phyloP scores from a whole-genome alignment of 129 eudicot genomes.

The Mikania micrantha region DNA sequence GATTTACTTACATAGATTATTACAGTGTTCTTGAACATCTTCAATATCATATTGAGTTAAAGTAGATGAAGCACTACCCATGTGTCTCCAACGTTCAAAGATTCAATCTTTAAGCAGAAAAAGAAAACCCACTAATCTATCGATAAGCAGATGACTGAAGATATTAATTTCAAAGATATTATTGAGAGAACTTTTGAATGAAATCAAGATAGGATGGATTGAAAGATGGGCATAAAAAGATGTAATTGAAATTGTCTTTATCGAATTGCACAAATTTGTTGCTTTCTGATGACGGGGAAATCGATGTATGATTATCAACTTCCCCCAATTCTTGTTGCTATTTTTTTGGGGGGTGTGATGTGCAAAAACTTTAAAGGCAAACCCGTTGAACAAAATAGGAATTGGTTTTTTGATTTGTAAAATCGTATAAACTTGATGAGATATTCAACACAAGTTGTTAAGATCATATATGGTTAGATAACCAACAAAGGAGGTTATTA shows the following conservation, averaged over 20 bases:
- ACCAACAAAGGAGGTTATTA: too few species aligned
- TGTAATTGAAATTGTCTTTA: slow-evolving; percentile 30
- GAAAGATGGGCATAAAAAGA: slow-evolving; percentile 22
- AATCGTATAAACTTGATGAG: too few species aligned
- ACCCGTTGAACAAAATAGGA: too few species aligned
- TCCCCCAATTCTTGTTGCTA: background rate
- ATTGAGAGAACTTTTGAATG: background rate
- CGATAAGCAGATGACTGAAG: background rate
- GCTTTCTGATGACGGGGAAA: slow-evolving; percentile 37
- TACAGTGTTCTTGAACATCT: slow-evolving; percentile 86
- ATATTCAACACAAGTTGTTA: too few species aligned
- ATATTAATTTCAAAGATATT: too few species aligned
- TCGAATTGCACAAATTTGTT: slow-evolving; percentile 33
- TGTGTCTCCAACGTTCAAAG: slow-evolving; percentile 12
- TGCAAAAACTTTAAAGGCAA: too few species aligned
- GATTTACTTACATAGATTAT: slow-evolving; percentile 52
- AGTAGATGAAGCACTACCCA: slow-evolving; percentile 86
- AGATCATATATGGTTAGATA: too few species aligned
- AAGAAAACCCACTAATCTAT: slow-evolving; percentile 12
- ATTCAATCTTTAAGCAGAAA: too few species aligned
- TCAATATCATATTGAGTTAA: slow-evolving; percentile 94
- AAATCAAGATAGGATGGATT: slow-evolving; percentile 8
- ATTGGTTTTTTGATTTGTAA: too few species aligned
- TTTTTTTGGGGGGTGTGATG: too few species aligned
- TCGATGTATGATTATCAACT: slow-evolving; percentile 9